Conservation (phyloP, 306 rosid species). For the Mimosa bimucronata region DNA sequence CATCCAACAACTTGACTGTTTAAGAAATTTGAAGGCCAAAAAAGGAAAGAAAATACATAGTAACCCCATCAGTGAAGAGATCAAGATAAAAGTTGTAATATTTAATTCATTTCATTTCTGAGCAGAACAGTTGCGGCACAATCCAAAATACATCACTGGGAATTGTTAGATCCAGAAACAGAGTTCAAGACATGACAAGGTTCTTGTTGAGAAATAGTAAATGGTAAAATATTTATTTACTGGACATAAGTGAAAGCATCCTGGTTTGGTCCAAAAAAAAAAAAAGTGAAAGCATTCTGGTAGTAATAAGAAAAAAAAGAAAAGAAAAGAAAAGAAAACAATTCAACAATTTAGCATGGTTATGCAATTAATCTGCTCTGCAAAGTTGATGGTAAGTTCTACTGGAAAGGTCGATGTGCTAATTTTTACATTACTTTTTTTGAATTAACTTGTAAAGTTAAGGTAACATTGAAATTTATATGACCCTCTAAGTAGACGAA, state of each 20-base stretch:
- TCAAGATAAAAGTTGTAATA: constrained; percentile 6
- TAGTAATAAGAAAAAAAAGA: no score
- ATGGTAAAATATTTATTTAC: constrained; percentile 2
- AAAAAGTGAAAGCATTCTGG: no score
- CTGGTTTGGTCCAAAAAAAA: no score
- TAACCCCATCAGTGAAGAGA: constrained; percentile 37
- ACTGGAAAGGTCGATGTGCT: constrained; percentile 12
- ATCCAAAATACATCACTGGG: neutral
- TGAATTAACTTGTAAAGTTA: neutral
- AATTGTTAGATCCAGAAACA: neutral
- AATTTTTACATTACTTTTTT: constrained; percentile 1
- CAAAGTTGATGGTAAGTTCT: constrained; percentile 5
- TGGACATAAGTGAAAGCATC: constrained; percentile 3
- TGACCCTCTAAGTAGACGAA: constrained; percentile 1
- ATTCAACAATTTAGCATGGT: constrained; percentile 1
- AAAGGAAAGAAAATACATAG: neutral
- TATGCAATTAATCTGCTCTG: neutral
- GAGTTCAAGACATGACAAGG: neutral
- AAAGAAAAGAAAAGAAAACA: constrained; percentile 9
- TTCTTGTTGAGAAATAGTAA: constrained; percentile 24
- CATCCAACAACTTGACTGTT: constrained; percentile 95
- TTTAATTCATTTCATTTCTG: constrained; percentile 8
- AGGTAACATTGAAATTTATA: constrained; percentile 11
- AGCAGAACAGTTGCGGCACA: constrained; percentile 10
- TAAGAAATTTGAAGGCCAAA: constrained; percentile 42